Conservation (phyloP, 2,329 filamentous ascomycete species). For the Nemania serpens region DNA sequence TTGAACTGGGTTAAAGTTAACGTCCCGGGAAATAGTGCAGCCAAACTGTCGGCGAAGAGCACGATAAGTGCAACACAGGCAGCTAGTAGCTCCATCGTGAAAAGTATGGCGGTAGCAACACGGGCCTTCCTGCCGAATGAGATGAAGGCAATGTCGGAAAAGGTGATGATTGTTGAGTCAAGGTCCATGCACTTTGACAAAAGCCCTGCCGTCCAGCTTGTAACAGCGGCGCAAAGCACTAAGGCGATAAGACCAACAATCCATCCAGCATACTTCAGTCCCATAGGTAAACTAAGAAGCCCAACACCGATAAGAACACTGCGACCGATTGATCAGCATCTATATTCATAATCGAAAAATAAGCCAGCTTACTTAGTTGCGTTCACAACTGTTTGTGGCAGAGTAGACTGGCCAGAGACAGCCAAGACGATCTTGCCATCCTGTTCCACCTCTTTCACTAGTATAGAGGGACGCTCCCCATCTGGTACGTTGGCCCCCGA, state of each 20-base stretch:
- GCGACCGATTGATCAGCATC: conserved; percentile 20
- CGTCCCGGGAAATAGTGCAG: conserved; percentile 74
- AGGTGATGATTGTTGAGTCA: conserved; percentile 85
- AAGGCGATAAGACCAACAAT: conserved; percentile 78
- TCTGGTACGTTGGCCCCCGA: conserved; percentile 52
- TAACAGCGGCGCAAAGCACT: conserved; percentile 73
- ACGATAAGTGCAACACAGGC: conserved; percentile 73
- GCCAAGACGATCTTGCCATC: conserved; percentile 84
- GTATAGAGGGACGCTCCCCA: conserved; percentile 70
- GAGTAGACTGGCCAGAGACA: conserved; percentile 89
- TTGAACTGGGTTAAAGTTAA: conserved; percentile 77
- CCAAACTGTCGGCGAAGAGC: conserved; percentile 81
- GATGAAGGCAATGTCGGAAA: conserved; percentile 90
- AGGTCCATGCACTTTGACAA: conserved; percentile 88
- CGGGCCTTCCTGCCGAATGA: conserved; percentile 85
- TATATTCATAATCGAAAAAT: not conserved
- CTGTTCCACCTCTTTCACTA: conserved; percentile 89
- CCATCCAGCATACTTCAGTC: conserved; percentile 87
- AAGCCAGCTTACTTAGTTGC: conserved; percentile 69
- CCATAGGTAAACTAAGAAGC: conserved; percentile 84
- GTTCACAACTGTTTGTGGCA: conserved; percentile 96
- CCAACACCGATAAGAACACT: conserved; percentile 86
- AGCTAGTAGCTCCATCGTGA: conserved; percentile 84
- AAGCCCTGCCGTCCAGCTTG: conserved; percentile 83
- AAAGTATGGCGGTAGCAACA: conserved; percentile 80